A percentile compares a stretch with the other conserved stretches of the same genome.
Evolutionary conservation across 257 asterid species (phyloP).

Genomic region (Gentiana macrophylla): DNA sequence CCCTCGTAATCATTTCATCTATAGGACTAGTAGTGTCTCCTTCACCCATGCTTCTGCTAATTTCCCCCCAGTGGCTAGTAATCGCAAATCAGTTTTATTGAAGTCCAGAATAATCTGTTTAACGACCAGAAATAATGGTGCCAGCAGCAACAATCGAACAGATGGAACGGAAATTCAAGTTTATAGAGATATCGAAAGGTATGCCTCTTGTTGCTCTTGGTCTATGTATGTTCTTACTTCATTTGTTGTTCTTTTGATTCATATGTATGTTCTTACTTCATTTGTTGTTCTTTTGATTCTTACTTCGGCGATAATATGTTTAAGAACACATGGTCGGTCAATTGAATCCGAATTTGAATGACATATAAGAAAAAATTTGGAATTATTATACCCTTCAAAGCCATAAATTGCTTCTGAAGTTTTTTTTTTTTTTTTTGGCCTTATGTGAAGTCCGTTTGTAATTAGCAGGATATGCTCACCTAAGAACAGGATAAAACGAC

Average conservation of each 20-base stretch:
- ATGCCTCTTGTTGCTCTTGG: not conserved
- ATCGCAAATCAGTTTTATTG: conserved; percentile 14
- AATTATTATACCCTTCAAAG: no score
- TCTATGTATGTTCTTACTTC: not conserved
- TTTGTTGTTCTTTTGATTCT: not conserved
- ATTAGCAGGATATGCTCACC: no score
- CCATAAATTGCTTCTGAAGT: no score
- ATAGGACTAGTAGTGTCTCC: not conserved
- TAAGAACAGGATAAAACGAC: no score
- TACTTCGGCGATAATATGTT: no score
- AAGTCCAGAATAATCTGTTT: conserved; percentile 22
- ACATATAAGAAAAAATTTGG: no score
- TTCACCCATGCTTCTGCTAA: not conserved
- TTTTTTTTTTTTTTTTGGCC: no score
- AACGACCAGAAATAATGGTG: conserved; percentile 18
- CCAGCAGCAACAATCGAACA: conserved; percentile 13
- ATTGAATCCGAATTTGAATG: no score
- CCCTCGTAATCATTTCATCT: no score
- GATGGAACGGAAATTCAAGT: conserved; percentile 59
- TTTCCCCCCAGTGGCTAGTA: conserved; percentile 8
- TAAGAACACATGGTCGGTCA: no score
- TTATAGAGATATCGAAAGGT: conserved; percentile 86
- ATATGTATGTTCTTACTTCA: not conserved
- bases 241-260: not conserved
- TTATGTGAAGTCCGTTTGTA: no score